Base-by-base conservation (phyloP, 495 filamentous ascomycete species). In the Talaromyces wortmannii region DNA sequence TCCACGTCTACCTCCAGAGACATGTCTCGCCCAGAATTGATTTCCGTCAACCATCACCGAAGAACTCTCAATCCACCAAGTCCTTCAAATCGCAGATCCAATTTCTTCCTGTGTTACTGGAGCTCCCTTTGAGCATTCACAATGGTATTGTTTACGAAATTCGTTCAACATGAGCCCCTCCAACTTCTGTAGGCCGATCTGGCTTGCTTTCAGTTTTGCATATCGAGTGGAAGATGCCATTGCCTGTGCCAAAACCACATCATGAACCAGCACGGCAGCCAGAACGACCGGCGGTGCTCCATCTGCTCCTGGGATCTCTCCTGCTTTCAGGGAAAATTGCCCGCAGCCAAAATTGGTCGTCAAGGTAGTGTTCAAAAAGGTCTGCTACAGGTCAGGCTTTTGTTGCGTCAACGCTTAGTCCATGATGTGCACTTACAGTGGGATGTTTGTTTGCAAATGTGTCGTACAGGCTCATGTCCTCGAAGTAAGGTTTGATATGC, bases 371-470 rank as follows among this genome's bases (percentile, higher is more conserved):
- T 79, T 69, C 7, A 88, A 72, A 45, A 72, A 78, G 0, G 81
- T 85, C 79, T 82, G 45, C 29, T 31, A n/a, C 18, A 5, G 47
- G 13, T 58, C 40, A 50, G 29, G 12, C 36, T 17, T 52, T 33
- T 52, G 12, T 12, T 44, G 7, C 29, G 15, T 6, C 33, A 15
- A 4, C 12, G 2, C 6, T 12, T 15, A 8, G 77, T 5, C 7
- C 32, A 32, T 5, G 12, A 16, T 45, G 31, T 30, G n/a, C 7
- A 47, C 66, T 67, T 67, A 82, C 79, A 5, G 74, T 88, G 1
- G 94, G 92, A 58, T 97, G 92, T 16, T 88, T 89, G 64, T 88
- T 91, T 2, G 94, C 94, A 66, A 88, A 96, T 0, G 82, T 84
- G 67, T 96, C 91, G 63, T 96, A 96, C 31, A 95, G 75, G 10